Evolutionary conservation across 148 eudicot genomes (phyloP).

Genomic region (Amaranthus cruentus): DNA sequence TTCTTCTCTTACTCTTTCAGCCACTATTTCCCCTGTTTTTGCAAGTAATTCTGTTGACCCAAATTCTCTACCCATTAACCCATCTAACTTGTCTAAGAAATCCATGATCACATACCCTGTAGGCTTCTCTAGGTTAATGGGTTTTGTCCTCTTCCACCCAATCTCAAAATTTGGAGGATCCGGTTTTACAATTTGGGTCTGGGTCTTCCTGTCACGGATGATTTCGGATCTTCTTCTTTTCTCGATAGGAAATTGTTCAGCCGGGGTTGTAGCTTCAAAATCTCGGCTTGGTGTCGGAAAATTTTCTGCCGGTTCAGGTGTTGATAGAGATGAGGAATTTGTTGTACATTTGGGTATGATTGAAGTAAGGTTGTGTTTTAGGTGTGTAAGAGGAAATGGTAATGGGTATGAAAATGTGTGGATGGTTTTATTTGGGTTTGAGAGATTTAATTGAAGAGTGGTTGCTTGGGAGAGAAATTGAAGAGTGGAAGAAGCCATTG

Average conservation of each 20-base stretch:
- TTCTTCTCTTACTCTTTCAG: constrained; percentile 71
- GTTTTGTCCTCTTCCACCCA: constrained; percentile 85
- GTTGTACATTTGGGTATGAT: constrained; percentile 21
- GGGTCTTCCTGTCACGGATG: constrained; percentile 45
- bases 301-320: constrained; percentile 15
- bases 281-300: constrained; percentile 40
- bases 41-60: constrained; percentile 71
- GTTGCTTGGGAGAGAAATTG: constrained; percentile 22
- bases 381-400: constrained; percentile 10
- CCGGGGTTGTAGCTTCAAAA: constrained; percentile 39
- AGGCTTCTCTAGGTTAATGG: constrained; percentile 59
- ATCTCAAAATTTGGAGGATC: constrained; percentile 78
- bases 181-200: constrained; percentile 42
- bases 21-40: constrained; percentile 80
- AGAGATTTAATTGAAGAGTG: constrained; percentile 13
- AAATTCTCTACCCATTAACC: constrained; percentile 55
- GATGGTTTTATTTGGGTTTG: constrained; percentile 5
- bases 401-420: neutral
- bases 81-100: constrained; percentile 63
- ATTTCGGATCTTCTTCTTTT: constrained; percentile 67
- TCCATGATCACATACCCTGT: constrained; percentile 87
- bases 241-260: constrained; percentile 65
- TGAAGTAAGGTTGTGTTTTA: constrained; percentile 1
- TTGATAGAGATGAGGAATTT: constrained; percentile 7
- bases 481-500: constrained; percentile 24